Percentiles rank a stretch among this genome's conserved stretches.
Evolutionary conservation across 1,139 yeast genomes (phyloP).

Genomic region (Schizosaccharomyces versatilis): DNA sequence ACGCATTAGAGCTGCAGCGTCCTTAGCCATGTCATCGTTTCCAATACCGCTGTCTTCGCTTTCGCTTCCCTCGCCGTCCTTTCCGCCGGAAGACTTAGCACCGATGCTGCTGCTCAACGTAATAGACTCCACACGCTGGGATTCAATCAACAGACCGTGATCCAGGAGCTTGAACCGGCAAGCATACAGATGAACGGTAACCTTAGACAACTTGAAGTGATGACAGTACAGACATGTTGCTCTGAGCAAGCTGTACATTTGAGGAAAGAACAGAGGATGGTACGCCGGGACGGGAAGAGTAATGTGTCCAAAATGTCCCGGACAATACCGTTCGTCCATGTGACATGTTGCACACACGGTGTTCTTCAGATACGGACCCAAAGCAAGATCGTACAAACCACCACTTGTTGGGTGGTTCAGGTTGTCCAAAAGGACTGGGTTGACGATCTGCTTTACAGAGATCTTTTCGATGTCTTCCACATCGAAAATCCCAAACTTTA

Average conservation of each 20-base stretch:
- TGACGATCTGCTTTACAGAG: slow-evolving; percentile 85
- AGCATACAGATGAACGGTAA: slow-evolving; percentile 52
- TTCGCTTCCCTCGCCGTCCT: slow-evolving; percentile 18
- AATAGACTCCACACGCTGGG: slow-evolving; percentile 48
- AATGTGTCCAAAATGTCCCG: slow-evolving; percentile 96
- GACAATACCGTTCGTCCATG: slow-evolving; percentile 78
- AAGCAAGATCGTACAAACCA: slow-evolving; percentile 79
- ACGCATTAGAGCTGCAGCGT: slow-evolving; percentile 9
- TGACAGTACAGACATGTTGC: slow-evolving; percentile 81
- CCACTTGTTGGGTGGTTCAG: slow-evolving; percentile 87
- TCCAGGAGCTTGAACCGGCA: slow-evolving; percentile 69
- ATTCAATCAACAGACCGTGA: slow-evolving; percentile 68
- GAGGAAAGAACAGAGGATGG: slow-evolving; percentile 83
- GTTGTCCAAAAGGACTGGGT: slow-evolving; percentile 84
- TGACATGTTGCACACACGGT: slow-evolving; percentile 76
- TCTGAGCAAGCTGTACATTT: slow-evolving; percentile 63
- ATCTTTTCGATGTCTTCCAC: slow-evolving; percentile 63
- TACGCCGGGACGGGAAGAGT: slow-evolving; percentile 89
- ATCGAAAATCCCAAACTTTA: slow-evolving; percentile 72
- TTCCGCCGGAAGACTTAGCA: slow-evolving; percentile 18
- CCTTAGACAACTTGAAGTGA: slow-evolving; percentile 43
- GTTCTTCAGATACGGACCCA: slow-evolving; percentile 62
- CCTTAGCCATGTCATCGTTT: slow-evolving; percentile 18
- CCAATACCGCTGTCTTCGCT: slow-evolving; percentile 21
- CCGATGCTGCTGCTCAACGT: slow-evolving; percentile 18